These are phyloP conservation scores for Sporothrix brasiliensis DNA, from an alignment of 2,329 filamentous ascomycete genomes.

Conservation along the genomic window DNA sequence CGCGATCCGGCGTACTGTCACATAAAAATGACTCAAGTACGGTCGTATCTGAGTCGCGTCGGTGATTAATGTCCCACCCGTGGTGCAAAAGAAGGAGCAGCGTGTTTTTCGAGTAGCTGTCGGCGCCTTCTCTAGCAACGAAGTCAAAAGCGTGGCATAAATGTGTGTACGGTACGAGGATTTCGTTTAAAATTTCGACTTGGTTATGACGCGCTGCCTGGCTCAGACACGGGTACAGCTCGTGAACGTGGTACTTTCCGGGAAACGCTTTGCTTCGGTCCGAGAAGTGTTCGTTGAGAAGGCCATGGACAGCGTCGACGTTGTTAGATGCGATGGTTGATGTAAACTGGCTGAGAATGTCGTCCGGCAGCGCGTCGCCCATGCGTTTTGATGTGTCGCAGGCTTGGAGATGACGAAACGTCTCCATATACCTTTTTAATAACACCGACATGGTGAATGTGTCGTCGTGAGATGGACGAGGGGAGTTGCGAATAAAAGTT, in stretches of 20 bases:
- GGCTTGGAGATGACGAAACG: background rate
- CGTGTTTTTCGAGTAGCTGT: background rate
- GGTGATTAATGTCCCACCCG: constrained; percentile 1
- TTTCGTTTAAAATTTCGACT: constrained; percentile 2
- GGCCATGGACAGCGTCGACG: constrained; percentile 8
- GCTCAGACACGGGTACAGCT: constrained; percentile 15
- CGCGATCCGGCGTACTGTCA: background rate
- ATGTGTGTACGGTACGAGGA: constrained; percentile 18
- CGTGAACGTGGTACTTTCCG: constrained; percentile 16
- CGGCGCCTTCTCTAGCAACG: background rate
- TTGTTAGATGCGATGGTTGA: background rate
- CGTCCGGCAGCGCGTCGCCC: background rate
- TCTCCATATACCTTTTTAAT: constrained; percentile 12
- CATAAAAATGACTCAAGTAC: background rate
- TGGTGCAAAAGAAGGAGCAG: background rate
- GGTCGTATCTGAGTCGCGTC: background rate
- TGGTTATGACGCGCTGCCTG: constrained; percentile 17
- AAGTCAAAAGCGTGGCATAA: background rate
- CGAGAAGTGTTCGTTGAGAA: constrained; percentile 20
- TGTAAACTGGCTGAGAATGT: background rate
- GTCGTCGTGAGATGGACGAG: too few relatives aligned
- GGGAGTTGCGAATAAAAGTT: too few relatives aligned
- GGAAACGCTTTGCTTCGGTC: constrained; percentile 18
- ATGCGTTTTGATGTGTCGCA: background rate
- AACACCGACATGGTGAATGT: constrained; percentile 12